phyloP scores from a whole-genome alignment of 441 rosid genomes.

The Jatropha podagrica region DNA sequence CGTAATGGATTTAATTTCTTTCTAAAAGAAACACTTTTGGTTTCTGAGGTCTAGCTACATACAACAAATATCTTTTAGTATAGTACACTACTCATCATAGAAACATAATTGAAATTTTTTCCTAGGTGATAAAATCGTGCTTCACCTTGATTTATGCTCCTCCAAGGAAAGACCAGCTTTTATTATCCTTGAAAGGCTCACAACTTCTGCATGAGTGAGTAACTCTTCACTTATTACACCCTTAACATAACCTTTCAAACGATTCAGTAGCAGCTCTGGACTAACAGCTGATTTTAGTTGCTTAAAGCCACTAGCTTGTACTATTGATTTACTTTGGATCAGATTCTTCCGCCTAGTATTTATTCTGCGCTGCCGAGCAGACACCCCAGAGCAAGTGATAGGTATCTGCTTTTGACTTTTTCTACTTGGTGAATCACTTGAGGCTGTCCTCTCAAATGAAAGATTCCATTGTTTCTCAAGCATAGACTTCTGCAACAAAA shows the following conservation, averaged over 20 bases:
- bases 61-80: not conserved
- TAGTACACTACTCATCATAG: not conserved
- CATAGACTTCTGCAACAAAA: constrained; percentile 86
- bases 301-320: constrained; percentile 33
- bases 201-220: constrained; percentile 83
- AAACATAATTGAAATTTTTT: not conserved
- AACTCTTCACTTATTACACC: constrained; percentile 70
- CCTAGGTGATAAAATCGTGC: not conserved
- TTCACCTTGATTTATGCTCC: constrained; percentile 77
- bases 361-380: constrained; percentile 81
- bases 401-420: constrained; percentile 47
- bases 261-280: constrained; percentile 60
- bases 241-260: constrained; percentile 72
- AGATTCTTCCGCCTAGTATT: constrained; percentile 46
- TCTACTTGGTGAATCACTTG: constrained; percentile 30
- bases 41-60: not conserved
- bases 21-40: not conserved
- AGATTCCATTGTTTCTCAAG: constrained; percentile 96
- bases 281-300: constrained; percentile 42
- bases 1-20: not conserved
- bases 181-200: constrained; percentile 65
- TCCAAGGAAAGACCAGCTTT: constrained; percentile 77
- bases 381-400: constrained; percentile 71
- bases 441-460: constrained; percentile 51
- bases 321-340: constrained; percentile 32